phyloP scores from a whole-genome alignment of 345 rosid genomes.

The Ricinus communis region DNA sequence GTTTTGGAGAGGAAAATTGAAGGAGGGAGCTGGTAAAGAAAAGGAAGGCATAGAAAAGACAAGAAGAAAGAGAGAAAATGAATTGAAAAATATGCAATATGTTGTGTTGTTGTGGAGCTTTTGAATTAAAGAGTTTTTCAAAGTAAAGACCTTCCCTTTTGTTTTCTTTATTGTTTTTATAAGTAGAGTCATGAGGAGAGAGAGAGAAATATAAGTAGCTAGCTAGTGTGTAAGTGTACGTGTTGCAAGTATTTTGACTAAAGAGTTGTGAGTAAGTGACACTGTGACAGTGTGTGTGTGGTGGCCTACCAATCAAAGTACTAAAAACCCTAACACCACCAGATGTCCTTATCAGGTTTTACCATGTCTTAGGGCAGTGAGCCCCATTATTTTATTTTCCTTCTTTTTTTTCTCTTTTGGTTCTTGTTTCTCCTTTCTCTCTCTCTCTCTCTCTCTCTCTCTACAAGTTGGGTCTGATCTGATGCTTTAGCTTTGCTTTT shows the following conservation, averaged over 20 bases:
- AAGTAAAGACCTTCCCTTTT: constrained; percentile 15
- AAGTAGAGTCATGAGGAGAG: neutral
- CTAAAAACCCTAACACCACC: constrained; percentile 6
- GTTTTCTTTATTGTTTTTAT: constrained; percentile 18
- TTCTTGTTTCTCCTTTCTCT: neutral
- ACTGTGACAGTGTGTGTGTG: constrained; percentile 19
- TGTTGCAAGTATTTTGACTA: constrained; percentile 9
- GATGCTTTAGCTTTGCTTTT: neutral
- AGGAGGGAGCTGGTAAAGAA: constrained; percentile 17
- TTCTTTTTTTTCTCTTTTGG: neutral
- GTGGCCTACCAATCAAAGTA: constrained; percentile 25
- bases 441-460: too few relatives aligned
- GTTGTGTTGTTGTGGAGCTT: constrained; percentile 7
- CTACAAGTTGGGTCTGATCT: neutral
- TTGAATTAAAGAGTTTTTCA: constrained; percentile 16
- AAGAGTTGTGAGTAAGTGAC: constrained; percentile 12
- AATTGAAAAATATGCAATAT: constrained; percentile 4
- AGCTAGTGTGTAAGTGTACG: neutral
- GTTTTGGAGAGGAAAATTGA: constrained; percentile 23
- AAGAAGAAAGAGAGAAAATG: constrained; percentile 5
- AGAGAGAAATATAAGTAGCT: neutral
- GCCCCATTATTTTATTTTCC: neutral
- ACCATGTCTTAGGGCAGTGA: constrained; percentile 12
- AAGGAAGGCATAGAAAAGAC: constrained; percentile 24
- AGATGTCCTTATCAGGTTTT: constrained; percentile 15